Base-by-base conservation (phyloP, 345 rosid genomes). In the Melaleuca alternifolia region DNA sequence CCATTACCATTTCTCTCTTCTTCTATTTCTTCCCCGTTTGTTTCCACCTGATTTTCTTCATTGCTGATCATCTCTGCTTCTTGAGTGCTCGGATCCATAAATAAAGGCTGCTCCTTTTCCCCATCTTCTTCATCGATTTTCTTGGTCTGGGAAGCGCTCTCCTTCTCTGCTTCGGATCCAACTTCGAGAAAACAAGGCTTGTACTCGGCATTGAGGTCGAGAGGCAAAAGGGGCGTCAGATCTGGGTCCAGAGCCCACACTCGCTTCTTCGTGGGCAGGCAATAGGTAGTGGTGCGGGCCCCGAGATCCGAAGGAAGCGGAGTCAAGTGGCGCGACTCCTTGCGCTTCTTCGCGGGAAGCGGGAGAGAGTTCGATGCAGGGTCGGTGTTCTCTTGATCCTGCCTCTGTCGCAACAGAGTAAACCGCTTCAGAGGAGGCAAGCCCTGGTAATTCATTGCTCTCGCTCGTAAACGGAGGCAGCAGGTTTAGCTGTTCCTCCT, bases 201-300 rank as follows among this genome's bases (percentile, higher is more conserved):
- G 87, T 92, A 94, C 88, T 92, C 94, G 41, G 93, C 84, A 88
- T 97, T 96, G 85, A 96, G 96, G 90, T 97, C 98, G n/a, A 96
- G 86, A n/a, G 93, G 90, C 7, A 91, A 93, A 82, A 92, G 12
- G 93, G 93, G 82, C 86, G 92, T 89, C 28, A 87, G 50, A 86
- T 95, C 95, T 0, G 99, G 96, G 48, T 91, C 95, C 54, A 92
- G n/a, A 18, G 98, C 99, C 96, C 95, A 94, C 0, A 97, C 92
- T 88, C 99, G 89, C 88, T 97, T 97, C 97, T 96, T 97, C 62
- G 99, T 89, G 0, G 99, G 99, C 89, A 97, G 89, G 82, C 90
- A 92, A 20, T 86, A 88, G 51, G 88, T 71, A 53, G 65, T 44
- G 7, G 54, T 15, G 26, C 83, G 87, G 53, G 23, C n/a, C 3